Evolutionary conservation across 1,284 basidiomycete species (phyloP).

Genomic region (Ceratobasidium sp.): DNA sequence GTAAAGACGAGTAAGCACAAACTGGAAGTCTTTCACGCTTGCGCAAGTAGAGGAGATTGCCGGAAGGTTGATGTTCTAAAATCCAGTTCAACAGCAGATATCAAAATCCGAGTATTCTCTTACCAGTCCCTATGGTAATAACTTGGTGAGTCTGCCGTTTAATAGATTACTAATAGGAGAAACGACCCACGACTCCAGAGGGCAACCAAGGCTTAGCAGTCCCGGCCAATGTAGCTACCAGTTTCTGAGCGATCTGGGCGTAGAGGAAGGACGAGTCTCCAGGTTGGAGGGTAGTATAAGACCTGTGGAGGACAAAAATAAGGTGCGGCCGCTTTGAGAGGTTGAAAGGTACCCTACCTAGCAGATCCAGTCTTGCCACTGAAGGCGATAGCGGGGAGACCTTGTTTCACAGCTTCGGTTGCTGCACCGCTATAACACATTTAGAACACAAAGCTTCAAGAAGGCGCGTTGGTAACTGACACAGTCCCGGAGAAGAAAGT

Average conservation of each 20-base stretch:
- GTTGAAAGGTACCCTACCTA: too few species aligned
- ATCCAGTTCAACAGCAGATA: not conserved
- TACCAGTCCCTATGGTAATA: conserved; percentile 14
- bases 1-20: conserved; percentile 57
- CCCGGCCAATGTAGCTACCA: conserved; percentile 53
- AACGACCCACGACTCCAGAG: conserved; percentile 47
- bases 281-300: conserved; percentile 56
- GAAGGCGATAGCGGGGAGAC: conserved; percentile 60
- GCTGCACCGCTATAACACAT: conserved; percentile 54
- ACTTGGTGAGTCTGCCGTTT: not conserved
- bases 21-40: conserved; percentile 52
- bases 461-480: conserved; percentile 48
- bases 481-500: conserved; percentile 57
- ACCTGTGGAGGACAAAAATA: too few species aligned
- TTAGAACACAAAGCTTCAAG: not conserved
- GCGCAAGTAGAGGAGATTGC: conserved; percentile 52
- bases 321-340: too few species aligned
- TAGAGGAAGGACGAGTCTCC: conserved; percentile 46
- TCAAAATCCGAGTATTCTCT: not conserved
- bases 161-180: not conserved
- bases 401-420: conserved; percentile 56
- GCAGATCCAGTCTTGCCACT: conserved; percentile 51
- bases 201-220: conserved; percentile 53
- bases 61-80: conserved; percentile 62
- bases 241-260: conserved; percentile 54